phyloP scores from a whole-genome alignment of 176 grass and related monocot species.

The Elymus sibiricus region DNA sequence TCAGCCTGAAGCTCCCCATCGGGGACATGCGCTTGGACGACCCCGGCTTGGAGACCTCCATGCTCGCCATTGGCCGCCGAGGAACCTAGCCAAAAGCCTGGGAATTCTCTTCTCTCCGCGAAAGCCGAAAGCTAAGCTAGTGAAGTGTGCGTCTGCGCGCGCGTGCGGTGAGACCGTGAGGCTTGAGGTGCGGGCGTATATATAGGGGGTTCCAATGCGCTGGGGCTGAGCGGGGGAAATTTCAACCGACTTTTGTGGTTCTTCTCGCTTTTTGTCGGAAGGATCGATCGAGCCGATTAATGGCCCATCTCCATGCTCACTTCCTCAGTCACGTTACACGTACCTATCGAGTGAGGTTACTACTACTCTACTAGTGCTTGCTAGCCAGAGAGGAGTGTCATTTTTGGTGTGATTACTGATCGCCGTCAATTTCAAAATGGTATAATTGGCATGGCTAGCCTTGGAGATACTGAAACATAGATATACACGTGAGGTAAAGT shows the following conservation, averaged over 20 bases:
- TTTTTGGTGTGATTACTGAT: no score
- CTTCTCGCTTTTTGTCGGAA: slow-evolving; percentile 20
- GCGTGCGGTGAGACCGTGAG: not conserved
- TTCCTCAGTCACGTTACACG: not conserved
- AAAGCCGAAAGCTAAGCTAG: not conserved
- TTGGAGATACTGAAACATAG: not conserved
- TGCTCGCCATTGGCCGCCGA: slow-evolving; percentile 31
- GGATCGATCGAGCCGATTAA: not conserved
- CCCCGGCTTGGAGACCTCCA: slow-evolving; percentile 37
- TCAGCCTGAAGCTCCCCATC: slow-evolving; percentile 67
- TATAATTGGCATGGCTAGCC: not conserved
- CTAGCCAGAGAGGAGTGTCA: no score
- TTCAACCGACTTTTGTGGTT: not conserved
- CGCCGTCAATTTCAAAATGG: not conserved
- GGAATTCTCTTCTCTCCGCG: not conserved
- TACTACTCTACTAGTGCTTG: not conserved
- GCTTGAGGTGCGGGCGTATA: not conserved
- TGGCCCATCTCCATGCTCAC: not conserved
- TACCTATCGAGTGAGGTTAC: not conserved
- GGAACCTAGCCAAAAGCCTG: not conserved
- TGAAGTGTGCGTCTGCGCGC: not conserved
- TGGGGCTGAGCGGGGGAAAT: not conserved
- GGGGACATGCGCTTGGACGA: slow-evolving; percentile 43
- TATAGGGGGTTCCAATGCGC: not conserved
- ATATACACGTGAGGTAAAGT: not conserved